Evolutionary conservation across 2,329 filamentous ascomycete genomes (phyloP).

Genomic region (Penicillium griseofulvum): DNA sequence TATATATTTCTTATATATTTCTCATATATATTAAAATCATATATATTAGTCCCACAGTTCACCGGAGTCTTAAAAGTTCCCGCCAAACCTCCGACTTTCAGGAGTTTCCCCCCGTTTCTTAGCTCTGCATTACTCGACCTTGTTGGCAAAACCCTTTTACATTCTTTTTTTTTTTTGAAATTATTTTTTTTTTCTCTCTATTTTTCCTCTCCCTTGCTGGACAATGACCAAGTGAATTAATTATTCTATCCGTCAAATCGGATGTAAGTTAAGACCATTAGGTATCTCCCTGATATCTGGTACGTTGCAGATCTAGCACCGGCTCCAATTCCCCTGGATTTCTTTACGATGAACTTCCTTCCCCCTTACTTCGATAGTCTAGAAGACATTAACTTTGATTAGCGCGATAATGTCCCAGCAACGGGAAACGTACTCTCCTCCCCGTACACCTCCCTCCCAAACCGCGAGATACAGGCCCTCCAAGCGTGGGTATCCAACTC

Average conservation of each 20-base stretch:
- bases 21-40: too few species aligned
- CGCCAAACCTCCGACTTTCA: neutral
- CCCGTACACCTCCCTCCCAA: constrained; percentile 41
- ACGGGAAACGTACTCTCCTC: constrained; percentile 35
- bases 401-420: constrained; percentile 30
- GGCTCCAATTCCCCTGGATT: neutral
- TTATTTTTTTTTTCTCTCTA: neutral
- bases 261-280: neutral
- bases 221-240: neutral
- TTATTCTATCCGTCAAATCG: neutral
- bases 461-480: constrained; percentile 31
- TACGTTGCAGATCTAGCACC: neutral
- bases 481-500: constrained; percentile 28
- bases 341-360: neutral
- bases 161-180: neutral
- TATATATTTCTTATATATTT: neutral
- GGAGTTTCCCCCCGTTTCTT: neutral
- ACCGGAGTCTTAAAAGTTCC: neutral
- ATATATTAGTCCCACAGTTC: neutral
- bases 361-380: neutral
- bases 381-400: constrained; percentile 13
- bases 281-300: neutral
- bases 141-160: neutral
- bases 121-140: neutral
- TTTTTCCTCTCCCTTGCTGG: neutral